These are phyloP conservation scores for Coniosporium tulheliwenetii DNA, from an alignment of 2,329 filamentous ascomycete genomes.

Conservation along the genomic window DNA sequence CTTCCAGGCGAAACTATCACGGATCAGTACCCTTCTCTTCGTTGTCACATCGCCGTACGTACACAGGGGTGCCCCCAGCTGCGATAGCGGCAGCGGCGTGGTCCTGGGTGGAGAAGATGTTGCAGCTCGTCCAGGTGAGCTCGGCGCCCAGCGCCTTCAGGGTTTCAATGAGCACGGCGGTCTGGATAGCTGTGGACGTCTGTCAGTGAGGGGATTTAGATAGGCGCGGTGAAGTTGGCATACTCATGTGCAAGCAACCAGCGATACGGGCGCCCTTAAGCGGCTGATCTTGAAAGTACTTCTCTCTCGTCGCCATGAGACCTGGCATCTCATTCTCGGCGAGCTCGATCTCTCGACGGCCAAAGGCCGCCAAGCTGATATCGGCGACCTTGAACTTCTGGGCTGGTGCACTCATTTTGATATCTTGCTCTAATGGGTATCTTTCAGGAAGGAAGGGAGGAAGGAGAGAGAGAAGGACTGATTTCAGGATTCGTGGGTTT, in stretches of 20 bases:
- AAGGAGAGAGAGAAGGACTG: no score
- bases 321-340: constrained; percentile 89
- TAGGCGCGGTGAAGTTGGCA: constrained; percentile 11
- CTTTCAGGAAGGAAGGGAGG: no score
- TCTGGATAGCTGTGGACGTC: constrained; percentile 63
- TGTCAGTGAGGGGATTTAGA: constrained; percentile 4
- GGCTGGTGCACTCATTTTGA: constrained; percentile 59
- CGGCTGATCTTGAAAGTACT: constrained; percentile 88
- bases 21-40: constrained; percentile 25
- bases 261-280: constrained; percentile 90
- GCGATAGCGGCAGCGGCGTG: constrained; percentile 97
- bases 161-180: constrained; percentile 97
- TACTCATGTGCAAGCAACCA: constrained; percentile 96
- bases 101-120: constrained; percentile 99
- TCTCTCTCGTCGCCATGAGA: constrained; percentile 84
- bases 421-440: constrained; percentile 2
- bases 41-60: constrained; percentile 37
- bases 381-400: constrained; percentile 97
- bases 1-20: constrained; percentile 50
- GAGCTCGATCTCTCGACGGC: constrained; percentile 97
- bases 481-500: no score
- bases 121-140: constrained; percentile 98
- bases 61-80: constrained; percentile 77
- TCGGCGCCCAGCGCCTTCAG: constrained; percentile 87
- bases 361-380: constrained; percentile 91